Conservation (phyloP, 768 basidiomycete species). For the Termitomyces sp. region DNA sequence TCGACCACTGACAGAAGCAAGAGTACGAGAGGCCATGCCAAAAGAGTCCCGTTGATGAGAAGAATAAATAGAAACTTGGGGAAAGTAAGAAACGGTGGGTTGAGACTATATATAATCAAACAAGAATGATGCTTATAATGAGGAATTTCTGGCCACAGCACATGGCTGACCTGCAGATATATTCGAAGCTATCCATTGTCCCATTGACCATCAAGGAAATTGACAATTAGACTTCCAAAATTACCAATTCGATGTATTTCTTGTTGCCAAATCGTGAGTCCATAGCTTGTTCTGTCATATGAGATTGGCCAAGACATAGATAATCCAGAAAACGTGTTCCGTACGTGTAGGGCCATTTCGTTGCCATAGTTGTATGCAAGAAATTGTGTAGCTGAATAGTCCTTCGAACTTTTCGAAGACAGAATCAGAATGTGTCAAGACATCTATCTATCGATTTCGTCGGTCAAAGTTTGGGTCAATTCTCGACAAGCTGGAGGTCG, state of each 20-base stretch:
- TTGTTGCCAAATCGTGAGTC: not conserved
- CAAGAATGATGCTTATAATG: not conserved
- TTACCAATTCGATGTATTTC: not conserved
- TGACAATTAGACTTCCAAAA: not conserved
- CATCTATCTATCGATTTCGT: not conserved
- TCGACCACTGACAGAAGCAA: constrained; percentile 10
- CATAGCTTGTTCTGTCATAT: not conserved
- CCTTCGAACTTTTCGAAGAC: not conserved
- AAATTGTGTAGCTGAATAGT: not conserved
- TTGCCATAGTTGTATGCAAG: not conserved
- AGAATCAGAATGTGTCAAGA: not conserved
- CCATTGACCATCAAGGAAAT: not conserved
- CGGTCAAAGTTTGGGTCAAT: not conserved
- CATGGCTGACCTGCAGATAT: not conserved
- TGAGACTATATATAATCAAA: not conserved
- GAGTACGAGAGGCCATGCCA: constrained; percentile 1
- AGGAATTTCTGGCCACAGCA: not conserved
- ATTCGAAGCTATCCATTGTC: not conserved
- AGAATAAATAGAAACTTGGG: not conserved
- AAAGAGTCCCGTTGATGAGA: not conserved
- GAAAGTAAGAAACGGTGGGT: not conserved
- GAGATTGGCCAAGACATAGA: not conserved
- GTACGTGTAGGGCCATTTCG: not conserved
- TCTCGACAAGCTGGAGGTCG: not conserved
- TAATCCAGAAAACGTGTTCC: not conserved